phyloP scores from a whole-genome alignment of 257 asterid genomes.

The Eustoma russellianum region DNA sequence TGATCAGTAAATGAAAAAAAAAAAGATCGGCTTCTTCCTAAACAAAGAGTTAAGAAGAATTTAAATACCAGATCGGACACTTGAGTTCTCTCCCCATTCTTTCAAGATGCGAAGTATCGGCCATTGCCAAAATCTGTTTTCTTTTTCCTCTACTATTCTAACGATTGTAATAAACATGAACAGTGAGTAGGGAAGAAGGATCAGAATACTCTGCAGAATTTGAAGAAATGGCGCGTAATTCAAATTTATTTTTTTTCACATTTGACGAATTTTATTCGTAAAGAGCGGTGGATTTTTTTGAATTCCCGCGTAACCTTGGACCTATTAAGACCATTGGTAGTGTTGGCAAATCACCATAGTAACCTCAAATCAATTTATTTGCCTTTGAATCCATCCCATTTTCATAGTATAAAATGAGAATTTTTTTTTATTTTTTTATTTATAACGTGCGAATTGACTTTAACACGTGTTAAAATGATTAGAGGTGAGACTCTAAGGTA shows the following conservation, averaged over 20 bases:
- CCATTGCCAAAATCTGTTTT: slow-evolving; percentile 25
- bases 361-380: no score
- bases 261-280: neutral
- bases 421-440: no score
- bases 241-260: neutral
- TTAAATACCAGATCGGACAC: slow-evolving; percentile 85
- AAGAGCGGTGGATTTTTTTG: neutral
- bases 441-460: no score
- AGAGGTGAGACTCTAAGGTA: no score
- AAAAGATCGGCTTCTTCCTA: no score
- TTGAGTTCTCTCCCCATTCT: slow-evolving; percentile 97
- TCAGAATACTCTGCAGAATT: neutral
- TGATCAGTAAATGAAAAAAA: no score
- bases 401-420: no score
- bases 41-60: neutral
- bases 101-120: slow-evolving; percentile 68
- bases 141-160: neutral
- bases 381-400: no score
- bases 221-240: neutral
- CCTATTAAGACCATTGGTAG: no score
- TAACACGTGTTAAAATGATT: no score
- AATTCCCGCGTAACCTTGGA: slow-evolving; percentile 7
- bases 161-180: neutral
- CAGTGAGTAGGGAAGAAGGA: neutral
- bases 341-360: no score